These are phyloP conservation scores for Thermomyces lanuginosus DNA, from an alignment of 2,329 filamentous ascomycete genomes.

Conservation along the genomic window DNA sequence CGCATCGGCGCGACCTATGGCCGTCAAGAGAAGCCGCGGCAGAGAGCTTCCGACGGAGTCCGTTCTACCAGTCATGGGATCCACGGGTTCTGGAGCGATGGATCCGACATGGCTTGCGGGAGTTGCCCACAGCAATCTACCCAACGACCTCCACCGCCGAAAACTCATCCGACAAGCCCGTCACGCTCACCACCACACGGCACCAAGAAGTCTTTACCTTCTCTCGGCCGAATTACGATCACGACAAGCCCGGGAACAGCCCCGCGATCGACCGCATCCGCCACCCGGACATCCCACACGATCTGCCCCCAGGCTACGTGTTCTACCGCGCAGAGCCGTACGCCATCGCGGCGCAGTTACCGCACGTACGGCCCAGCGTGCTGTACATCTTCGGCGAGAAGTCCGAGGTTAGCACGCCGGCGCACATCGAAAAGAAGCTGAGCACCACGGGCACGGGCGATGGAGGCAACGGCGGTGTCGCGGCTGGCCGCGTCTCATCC, in stretches of 20 bases:
- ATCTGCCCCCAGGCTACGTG: no score
- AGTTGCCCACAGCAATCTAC: constrained; percentile 44
- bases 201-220: constrained; percentile 61
- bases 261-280: constrained; percentile 31
- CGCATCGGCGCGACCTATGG: constrained; percentile 65
- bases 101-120: constrained; percentile 58
- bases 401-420: constrained; percentile 25
- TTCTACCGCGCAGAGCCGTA: constrained; percentile 31
- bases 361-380: constrained; percentile 29
- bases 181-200: constrained; percentile 62
- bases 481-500: constrained; percentile 49
- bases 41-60: constrained; percentile 47
- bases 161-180: constrained; percentile 25
- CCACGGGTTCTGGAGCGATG: constrained; percentile 58
- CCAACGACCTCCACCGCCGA: constrained; percentile 11
- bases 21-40: constrained; percentile 55
- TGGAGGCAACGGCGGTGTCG: constrained; percentile 38
- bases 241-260: constrained; percentile 32
- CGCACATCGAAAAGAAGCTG: constrained; percentile 26
- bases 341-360: constrained; percentile 24
- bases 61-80: constrained; percentile 75
- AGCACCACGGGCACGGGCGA: constrained; percentile 23
- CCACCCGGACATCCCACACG: constrained; percentile 12
- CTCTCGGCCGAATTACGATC: constrained; percentile 38
- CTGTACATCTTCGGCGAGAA: constrained; percentile 31